Conservation (phyloP, 2,329 filamentous ascomycete genomes). For the Verruconis gallopava region DNA sequence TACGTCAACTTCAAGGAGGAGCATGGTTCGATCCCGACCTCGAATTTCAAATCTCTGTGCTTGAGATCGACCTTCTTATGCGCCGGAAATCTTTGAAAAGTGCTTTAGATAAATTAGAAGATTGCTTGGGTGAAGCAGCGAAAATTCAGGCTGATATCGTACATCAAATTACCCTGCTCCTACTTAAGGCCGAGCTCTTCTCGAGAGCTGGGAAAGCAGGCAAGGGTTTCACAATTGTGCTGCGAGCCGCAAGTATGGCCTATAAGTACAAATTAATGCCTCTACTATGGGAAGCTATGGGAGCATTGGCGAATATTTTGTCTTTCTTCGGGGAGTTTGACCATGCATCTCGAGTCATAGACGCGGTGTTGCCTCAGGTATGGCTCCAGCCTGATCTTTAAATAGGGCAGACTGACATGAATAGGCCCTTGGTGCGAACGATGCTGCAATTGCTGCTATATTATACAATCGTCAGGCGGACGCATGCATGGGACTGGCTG, state of each 20-base stretch:
- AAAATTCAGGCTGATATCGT: conserved; percentile 49
- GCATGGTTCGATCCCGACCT: conserved; percentile 45
- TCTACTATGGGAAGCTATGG: conserved; percentile 60
- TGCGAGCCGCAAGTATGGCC: conserved; percentile 63
- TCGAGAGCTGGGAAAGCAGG: conserved; percentile 50
- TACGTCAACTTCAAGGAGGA: conserved; percentile 43
- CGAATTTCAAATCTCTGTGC: conserved; percentile 43
- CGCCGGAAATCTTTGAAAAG: conserved; percentile 38
- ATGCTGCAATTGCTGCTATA: conserved; percentile 47
- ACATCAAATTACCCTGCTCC: conserved; percentile 56
- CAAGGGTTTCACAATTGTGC: conserved; percentile 61
- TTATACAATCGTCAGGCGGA: conserved; percentile 63
- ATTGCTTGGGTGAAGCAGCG: conserved; percentile 37
- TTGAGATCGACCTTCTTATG: conserved; percentile 47
- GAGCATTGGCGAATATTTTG: conserved; percentile 54
- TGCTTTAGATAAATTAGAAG: conserved; percentile 33
- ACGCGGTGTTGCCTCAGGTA: conserved; percentile 60
- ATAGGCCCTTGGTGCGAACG: conserved; percentile 51
- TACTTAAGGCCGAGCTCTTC: conserved; percentile 60
- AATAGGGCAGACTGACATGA: conserved; percentile 2
- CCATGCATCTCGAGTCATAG: conserved; percentile 50
- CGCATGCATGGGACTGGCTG: conserved; percentile 65
- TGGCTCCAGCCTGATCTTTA: conserved; percentile 8
- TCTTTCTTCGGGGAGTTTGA: conserved; percentile 58
- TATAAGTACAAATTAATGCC: conserved; percentile 56